Base-by-base conservation (phyloP, 352 stramenopile species). In the Phytophthora pinifolia region DNA sequence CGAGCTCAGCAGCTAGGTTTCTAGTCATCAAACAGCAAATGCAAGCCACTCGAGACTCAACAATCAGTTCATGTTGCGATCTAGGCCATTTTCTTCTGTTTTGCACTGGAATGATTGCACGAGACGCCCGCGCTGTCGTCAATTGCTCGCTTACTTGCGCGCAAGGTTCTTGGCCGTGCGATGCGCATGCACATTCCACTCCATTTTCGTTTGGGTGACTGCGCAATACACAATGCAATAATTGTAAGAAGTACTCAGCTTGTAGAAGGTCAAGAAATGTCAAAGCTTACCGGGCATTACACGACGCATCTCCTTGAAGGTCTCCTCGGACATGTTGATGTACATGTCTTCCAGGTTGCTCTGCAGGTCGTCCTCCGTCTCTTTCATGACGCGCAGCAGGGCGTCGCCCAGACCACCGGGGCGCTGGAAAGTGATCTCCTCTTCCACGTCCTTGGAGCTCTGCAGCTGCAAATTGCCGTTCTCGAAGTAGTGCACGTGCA, bases 401-500 rank as follows among this genome's bases (percentile, higher is more conserved):
- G 84, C 79, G 17, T 89, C 76, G 44, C 73, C 83, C 18, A 96
- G 51, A 7, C 64, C 75, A 6, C 68, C 68, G 12, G 70, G 27
- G 14, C 65, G 51, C 9, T 74, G 48, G 15, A 79, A 79, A 9
- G 60, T 54, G 12, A 93, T 60, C 32, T 77, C 72, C 20, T 88
- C 68, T 13, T 82, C 72, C 22, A 96, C 55, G 3, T 68, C 46
- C 58, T 96, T 96, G 51, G 72, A 65, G 43, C 73, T 92, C 57
- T 96, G 82, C 35, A 98, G 61, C 74, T 98, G 92, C 41, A 98
- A 69, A 60, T 98, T 98, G 29, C 92, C 94, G 69, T 98, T 96
- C 76, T 98, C 94, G 76, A 97, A 98, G 74, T 98, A 98, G 70
- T 98, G 94, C 25, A 94, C 90, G 52, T 92, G 87, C 33, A 98